Evolutionary conservation across 352 stramenopile species (phyloP), one percentile per base, ranked within the genome.

Genomic region (Phytopythium ostracodes): DNA sequence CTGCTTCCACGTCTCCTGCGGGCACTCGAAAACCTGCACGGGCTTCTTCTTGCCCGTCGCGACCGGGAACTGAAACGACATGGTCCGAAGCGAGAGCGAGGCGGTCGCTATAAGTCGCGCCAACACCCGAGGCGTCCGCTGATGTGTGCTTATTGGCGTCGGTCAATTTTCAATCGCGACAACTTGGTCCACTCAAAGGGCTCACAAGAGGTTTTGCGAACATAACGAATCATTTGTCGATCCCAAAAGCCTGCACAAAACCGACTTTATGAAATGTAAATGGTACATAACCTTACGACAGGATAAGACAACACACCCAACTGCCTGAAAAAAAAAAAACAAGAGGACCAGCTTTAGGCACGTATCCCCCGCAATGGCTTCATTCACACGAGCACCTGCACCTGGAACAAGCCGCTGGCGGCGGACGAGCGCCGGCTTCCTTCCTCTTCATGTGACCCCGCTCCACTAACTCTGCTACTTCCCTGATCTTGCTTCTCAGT

Each of bases 1-100:
- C 66, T 73, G 61, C 57, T 92, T 92, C 84, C 84, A 92, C 35
- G 81, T 73, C 71, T 90, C 81, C 12, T 77, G 65, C 17, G 84
- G 84, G 60, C 85, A 92, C 65, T 85, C 76, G 44, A 92, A 92
- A 31, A 92, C 81, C 52, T 92, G 67, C 59, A 94, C 81, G 55
- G 67, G 53, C 70, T 88, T 90, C 77, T 89, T 89, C 70, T 90
- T 84, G 67, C 79, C 78, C 52, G 70, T 87, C 29, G 83, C 76
- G 54, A 92, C 82, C 38, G 83, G 83, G 64, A 92, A 92, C 66
- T 84, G 76, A 60, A 87, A 83, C 75, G 75, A 60, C 76, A 79
- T 78, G 55, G 38, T n/a, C n/a, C n/a, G n/a, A n/a, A n/a, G n/a
- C n/a, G n/a, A n/a, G n/a, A n/a, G n/a, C n/a, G n/a, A n/a, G n/a